Evolutionary conservation across 23 red algal species (phyloP).

Genomic region (Agarophyton chilense): DNA sequence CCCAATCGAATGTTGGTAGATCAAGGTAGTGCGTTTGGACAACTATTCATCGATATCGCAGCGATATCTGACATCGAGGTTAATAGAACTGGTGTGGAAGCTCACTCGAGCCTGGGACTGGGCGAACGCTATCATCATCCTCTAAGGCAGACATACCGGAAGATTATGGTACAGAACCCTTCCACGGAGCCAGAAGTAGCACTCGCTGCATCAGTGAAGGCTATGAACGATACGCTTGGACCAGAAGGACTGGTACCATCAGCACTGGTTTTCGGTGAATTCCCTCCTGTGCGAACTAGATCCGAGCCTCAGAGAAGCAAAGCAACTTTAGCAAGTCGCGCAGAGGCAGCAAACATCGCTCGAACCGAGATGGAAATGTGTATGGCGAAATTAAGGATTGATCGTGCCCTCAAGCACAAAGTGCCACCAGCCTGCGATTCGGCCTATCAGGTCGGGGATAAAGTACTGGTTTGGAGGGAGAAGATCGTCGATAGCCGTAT

Average conservation of each 20-base stretch:
- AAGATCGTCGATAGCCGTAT: no score
- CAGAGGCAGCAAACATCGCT: no score
- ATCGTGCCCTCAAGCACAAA: no score
- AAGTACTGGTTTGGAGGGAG: no score
- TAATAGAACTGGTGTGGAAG: slow-evolving; percentile 23
- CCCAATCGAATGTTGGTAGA: slow-evolving; percentile 56
- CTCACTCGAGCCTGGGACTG: slow-evolving; percentile 45
- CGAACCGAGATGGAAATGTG: no score
- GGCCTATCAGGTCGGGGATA: no score
- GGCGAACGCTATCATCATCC: no score
- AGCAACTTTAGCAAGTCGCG: no score
- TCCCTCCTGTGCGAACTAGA: background rate
- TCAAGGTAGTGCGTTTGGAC: slow-evolving; percentile 41
- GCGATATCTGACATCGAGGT: slow-evolving; percentile 37
- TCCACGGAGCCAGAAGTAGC: slow-evolving; percentile 8
- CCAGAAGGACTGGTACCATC: slow-evolving; percentile 51
- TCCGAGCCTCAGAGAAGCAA: slow-evolving; percentile 27
- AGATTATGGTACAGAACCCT: slow-evolving; percentile 12
- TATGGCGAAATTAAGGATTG: no score
- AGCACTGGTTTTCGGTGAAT: slow-evolving; percentile 61
- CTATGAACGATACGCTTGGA: slow-evolving; percentile 62
- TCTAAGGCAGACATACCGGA: slow-evolving; percentile 19
- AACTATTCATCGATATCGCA: slow-evolving; percentile 1
- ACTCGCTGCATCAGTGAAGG: slow-evolving; percentile 43
- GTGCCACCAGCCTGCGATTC: no score